Base-by-base conservation (phyloP, 768 basidiomycete genomes). In the Mrakia hoshinonis region DNA sequence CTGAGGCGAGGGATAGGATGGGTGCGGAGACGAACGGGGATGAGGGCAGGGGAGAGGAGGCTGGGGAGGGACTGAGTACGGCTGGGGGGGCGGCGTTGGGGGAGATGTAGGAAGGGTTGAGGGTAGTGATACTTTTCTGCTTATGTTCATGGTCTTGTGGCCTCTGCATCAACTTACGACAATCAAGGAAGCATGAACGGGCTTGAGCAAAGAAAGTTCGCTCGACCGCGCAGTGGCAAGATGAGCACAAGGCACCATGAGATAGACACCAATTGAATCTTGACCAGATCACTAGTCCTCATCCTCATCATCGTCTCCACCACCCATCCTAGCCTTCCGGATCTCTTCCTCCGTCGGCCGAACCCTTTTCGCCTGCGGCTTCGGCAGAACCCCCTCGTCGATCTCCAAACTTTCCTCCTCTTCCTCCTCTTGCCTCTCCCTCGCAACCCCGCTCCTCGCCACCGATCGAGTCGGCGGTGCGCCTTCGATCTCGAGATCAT, bases 11-110 rank as follows among this genome's bases (percentile, higher is more conserved):
- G 55, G 70, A 72, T 22, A 48, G 43, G 55, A 29, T 51, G 39
- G 70, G 70, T 29, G 46, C 13, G 31, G 70, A 72, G 34, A 38
- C 55, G 20, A 31, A 24, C 4, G 55, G 55, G 4, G 70, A 67
- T 18, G 29, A 60, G 31, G 70, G 70, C 12, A 39, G 70, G 58
- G 70, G 70, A 2, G 65, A 67, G 58, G 70, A 72, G 47, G 70
- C 54, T 0, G 70, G 70, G 10, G 70, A 72, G 36, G 70, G 65
- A n/a, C n/a, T 72, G 34, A 55, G 52, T 12, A 67, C n/a, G 11
- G 22, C 39, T 18, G 70, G 46, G 1, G 70, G 70, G 3, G 65
- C 63, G n/a, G 64, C 63, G n/a, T 31, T 72, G 36, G 46, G 52
- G 43, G 63, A 72, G 46, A 55, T 65, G 58, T 61, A 61, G 34